These are phyloP conservation scores for Cydonia oblonga DNA, from an alignment of 331 rosid genomes.

Conservation along the genomic window DNA sequence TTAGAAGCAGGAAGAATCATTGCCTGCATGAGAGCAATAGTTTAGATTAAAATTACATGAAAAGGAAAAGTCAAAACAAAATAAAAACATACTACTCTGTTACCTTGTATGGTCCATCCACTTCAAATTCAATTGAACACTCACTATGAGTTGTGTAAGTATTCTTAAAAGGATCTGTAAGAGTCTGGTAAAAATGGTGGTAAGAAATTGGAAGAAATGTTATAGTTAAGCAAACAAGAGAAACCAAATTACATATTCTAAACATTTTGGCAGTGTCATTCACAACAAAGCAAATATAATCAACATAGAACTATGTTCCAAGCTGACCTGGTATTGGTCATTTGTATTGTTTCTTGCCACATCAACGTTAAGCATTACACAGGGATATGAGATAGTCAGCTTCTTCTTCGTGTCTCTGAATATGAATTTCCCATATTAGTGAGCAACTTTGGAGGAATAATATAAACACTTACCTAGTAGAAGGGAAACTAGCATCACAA, in stretches of 20 bases:
- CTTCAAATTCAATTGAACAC: conserved; percentile 98
- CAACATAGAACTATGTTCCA: conserved; percentile 8
- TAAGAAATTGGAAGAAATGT: conserved; percentile 17
- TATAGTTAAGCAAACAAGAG: conserved; percentile 7
- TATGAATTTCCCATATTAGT: conserved; percentile 14
- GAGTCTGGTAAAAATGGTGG: conserved; percentile 49
- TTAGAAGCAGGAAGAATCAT: conserved; percentile 98
- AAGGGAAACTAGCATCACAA: background rate
- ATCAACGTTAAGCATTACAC: conserved; percentile 98
- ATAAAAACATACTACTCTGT: background rate
- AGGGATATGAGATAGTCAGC: conserved; percentile 92
- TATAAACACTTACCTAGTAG: conserved; percentile 2
- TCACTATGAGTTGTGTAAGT: conserved; percentile 76
- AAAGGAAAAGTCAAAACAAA: background rate
- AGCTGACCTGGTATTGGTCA: conserved; percentile 92
- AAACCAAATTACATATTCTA: conserved; percentile 1
- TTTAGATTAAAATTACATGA: background rate
- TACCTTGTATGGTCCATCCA: conserved; percentile 99
- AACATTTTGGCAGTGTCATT: conserved; percentile 7
- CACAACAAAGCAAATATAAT: background rate
- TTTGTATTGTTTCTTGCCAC: conserved; percentile 96
- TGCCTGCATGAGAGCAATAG: conserved; percentile 45
- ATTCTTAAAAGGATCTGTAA: conserved; percentile 53
- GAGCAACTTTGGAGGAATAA: conserved; percentile 16
- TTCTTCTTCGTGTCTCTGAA: conserved; percentile 78